Evolutionary conservation across 371 early-diverging fungal species (phyloP), one percentile per base, ranked within the genome.

Genomic region (Rhizopus delemar): DNA sequence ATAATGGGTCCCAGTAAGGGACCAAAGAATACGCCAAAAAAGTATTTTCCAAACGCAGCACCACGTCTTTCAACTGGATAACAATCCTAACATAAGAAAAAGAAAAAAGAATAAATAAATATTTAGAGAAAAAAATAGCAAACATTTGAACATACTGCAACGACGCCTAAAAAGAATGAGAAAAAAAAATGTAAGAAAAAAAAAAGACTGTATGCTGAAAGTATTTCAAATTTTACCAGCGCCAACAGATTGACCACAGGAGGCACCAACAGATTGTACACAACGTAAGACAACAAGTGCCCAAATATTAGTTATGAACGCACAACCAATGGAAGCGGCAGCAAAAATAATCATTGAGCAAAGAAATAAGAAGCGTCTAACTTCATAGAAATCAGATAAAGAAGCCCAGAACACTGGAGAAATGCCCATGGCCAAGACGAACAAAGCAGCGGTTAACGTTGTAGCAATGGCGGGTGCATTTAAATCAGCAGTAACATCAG

Each of bases 211-310:
- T 5, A 29, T 39, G 36, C 45, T 34, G n/a, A 22, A 22, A 22
- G 2, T 22, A 22, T 22, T 33, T 38, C 15, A 41, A 15, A 51
- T 22, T 16, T 43, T 3, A 57, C 73, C 91, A 5, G 88, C 86
- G 5, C 91, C 90, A 7, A 90, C 74, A 28, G 85, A 74, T 55
- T 82, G 76, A 28, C 81, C 84, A 29, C 86, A 84, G 8, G 88
- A 85, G 8, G 87, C 72, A 5, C 92, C 92, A 31, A 80, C 61
- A 22, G 89, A 70, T 68, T 93, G 93, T 36, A 93, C 57, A n/a
- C 85, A 70, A 4, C 93, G 86, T 38, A 90, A 76, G 0, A 77
- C 75, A 34, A 89, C 78, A 9, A 93, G 75, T 9, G 77, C 66
- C 48, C 81, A 70, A 16, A 89, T 83, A 16, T 69, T 85, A 5